Evolutionary conservation across 805 yeast species (phyloP).

Genomic region (Wickerhamiella spandovensis): DNA sequence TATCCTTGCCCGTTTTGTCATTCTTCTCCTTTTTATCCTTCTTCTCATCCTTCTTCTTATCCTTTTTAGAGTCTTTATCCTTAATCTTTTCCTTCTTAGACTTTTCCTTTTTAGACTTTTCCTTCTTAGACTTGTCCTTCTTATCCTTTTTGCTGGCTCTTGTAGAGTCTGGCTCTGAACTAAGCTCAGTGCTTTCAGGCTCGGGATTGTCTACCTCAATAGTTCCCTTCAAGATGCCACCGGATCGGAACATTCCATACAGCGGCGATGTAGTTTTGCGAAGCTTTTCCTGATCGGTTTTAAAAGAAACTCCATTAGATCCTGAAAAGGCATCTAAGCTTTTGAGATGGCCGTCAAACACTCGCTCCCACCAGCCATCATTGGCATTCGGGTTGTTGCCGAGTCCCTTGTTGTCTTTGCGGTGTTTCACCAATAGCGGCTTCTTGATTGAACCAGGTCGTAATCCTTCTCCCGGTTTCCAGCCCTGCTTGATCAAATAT

Average conservation of each 20-base stretch:
- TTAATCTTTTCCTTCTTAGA: constrained; percentile 6
- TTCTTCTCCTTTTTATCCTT: background rate
- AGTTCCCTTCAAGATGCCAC: constrained; percentile 75
- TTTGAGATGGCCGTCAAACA: constrained; percentile 87
- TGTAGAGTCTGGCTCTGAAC: too few relatives aligned
- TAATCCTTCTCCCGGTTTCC: constrained; percentile 86
- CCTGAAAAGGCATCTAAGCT: constrained; percentile 42
- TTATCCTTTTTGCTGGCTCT: background rate
- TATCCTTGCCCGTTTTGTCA: constrained; percentile 6
- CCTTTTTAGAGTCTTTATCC: constrained; percentile 4
- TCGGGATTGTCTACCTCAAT: constrained; percentile 8
- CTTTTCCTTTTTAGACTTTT: constrained; percentile 1
- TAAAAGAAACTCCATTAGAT: constrained; percentile 33
- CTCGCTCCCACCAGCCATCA: constrained; percentile 94
- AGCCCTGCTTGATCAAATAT: constrained; percentile 69
- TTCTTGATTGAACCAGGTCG: constrained; percentile 65
- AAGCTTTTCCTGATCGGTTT: constrained; percentile 34
- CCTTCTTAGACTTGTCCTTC: constrained; percentile 1
- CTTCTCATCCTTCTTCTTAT: constrained; percentile 7
- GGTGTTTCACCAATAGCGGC: constrained; percentile 82
- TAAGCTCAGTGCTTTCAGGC: background rate
- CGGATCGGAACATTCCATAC: constrained; percentile 75
- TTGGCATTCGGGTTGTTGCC: constrained; percentile 65
- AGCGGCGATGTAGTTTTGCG: constrained; percentile 43
- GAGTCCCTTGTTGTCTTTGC: constrained; percentile 79